These are phyloP conservation scores for Sporisorium exsertum DNA, from an alignment of 1,284 basidiomycete genomes.

Conservation along the genomic window DNA sequence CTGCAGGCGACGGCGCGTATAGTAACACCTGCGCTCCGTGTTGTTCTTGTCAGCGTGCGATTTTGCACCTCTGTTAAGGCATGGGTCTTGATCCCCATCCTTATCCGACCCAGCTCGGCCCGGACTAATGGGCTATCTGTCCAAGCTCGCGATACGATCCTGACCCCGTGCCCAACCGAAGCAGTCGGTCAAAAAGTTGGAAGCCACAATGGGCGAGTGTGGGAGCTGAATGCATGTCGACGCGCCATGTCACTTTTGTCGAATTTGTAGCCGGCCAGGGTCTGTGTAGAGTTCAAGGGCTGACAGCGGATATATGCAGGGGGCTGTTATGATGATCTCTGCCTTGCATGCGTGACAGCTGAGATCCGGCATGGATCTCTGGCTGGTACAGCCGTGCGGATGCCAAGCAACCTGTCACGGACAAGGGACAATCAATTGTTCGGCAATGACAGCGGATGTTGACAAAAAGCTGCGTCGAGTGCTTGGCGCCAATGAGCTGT, in stretches of 20 bases:
- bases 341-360: not conserved
- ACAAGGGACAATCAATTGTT: no score
- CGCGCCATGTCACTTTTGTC: conserved; percentile 22
- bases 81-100: not conserved
- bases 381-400: not conserved
- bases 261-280: not conserved
- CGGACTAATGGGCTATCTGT: not conserved
- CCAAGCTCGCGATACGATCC: no score
- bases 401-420: not conserved
- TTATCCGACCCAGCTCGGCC: not conserved
- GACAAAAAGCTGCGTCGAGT: not conserved
- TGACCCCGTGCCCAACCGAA: not conserved
- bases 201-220: not conserved
- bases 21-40: not conserved
- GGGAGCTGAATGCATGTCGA: not conserved
- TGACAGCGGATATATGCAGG: not conserved
- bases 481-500: not conserved
- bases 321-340: not conserved
- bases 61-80: not conserved
- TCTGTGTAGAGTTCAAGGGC: not conserved
- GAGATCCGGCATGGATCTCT: not conserved
- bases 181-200: not conserved
- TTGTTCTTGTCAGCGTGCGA: not conserved
- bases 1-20: not conserved
- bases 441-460: not conserved